Evolutionary conservation across 176 grass and related monocot species (phyloP), one percentile per base, ranked within the genome.

Genomic region (Ensete glaucum): DNA sequence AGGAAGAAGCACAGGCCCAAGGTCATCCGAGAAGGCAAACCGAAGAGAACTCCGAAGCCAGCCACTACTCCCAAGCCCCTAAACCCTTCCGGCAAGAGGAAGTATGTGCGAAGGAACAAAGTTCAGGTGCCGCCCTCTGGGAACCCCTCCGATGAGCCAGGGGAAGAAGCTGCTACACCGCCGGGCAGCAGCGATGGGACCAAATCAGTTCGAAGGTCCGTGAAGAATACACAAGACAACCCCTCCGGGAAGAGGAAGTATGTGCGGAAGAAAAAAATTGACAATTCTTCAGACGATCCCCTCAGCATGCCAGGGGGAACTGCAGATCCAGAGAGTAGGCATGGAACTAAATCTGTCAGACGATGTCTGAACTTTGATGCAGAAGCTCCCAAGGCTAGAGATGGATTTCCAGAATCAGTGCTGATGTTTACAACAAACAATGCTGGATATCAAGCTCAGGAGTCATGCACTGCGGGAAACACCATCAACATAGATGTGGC

Each of bases 1-100:
- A 87, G 84, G 63, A 89, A 81, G 70, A 96, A 87, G 53, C 85
- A 84, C 23, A 88, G 89, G 71, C 89, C 92, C 12, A 96, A 96
- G 80, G 92, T 96, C 70, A 77, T 89, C 60, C 82, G 65, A 78
- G 85, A 91, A 79, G 79, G 64, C 68, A 84, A 89, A 50, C 65
- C 78, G 70, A n/a, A 76, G 11, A 87, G 83, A 76, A 23, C 72
- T 48, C 59, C 77, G 67, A 95, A 84, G 62, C 76, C 81, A 70
- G 81, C 67, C 49, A 87, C 83, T 78, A 87, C 83, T 78, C 77
- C 84, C 13, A 86, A 84, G 64, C 78, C 78, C 13, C 21, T 77
- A 58, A 72, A 83, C 27, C 69, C 84, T 54, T 59, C 76, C 71
- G 69, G 68, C 27, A 89, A 92, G 75, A 85, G 92, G 79, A 96